Percentiles rank a stretch among this genome's conserved stretches.
Evolutionary conservation across 2,329 filamentous ascomycete genomes (phyloP).

Genomic region (Stylonectria norvegica): DNA sequence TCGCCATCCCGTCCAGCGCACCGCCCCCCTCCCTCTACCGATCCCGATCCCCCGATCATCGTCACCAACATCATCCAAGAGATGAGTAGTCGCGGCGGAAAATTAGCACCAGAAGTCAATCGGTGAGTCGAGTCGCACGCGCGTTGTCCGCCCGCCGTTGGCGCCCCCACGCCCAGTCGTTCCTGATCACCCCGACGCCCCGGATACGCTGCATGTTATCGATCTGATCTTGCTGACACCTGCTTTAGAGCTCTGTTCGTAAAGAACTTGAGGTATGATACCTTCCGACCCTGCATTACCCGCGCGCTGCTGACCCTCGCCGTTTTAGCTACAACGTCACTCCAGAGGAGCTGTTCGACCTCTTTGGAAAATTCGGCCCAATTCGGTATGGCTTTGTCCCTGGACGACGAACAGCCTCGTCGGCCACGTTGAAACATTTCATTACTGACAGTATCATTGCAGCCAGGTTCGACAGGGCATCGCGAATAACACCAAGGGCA

Average conservation of each 20-base stretch:
- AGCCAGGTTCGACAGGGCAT: conserved; percentile 99
- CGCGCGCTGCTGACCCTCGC: conserved; percentile 50
- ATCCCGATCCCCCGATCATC: conserved; percentile 32
- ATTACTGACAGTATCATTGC: conserved; percentile 23
- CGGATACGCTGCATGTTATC: too few species aligned
- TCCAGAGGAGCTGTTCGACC: conserved; percentile 94
- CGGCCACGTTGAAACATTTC: conserved; percentile 7
- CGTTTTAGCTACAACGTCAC: conserved; percentile 91
- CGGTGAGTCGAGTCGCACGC: conserved; percentile 52
- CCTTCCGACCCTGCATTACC: conserved; percentile 11
- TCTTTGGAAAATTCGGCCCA: conserved; percentile 96
- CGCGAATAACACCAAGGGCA: conserved; percentile 95
- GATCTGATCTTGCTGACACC: conserved; percentile 30
- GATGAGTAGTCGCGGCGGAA: conserved; percentile 96
- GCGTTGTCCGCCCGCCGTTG: conserved; percentile 10
- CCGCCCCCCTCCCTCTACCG: conserved; percentile 26
- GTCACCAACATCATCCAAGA: conserved; percentile 53
- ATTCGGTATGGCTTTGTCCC: conserved; percentile 66
- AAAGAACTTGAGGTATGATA: conserved; percentile 90
- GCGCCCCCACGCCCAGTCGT: conserved; percentile 9
- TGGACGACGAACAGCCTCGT: conserved; percentile 8
- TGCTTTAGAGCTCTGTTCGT: conserved; percentile 90
- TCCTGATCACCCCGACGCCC: conserved; percentile 6
- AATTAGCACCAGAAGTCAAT: conserved; percentile 99
- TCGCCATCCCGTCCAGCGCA: conserved; percentile 25